Base-by-base conservation (phyloP, 2,329 filamentous ascomycete genomes). In the Plenodomus tracheiphilus region DNA sequence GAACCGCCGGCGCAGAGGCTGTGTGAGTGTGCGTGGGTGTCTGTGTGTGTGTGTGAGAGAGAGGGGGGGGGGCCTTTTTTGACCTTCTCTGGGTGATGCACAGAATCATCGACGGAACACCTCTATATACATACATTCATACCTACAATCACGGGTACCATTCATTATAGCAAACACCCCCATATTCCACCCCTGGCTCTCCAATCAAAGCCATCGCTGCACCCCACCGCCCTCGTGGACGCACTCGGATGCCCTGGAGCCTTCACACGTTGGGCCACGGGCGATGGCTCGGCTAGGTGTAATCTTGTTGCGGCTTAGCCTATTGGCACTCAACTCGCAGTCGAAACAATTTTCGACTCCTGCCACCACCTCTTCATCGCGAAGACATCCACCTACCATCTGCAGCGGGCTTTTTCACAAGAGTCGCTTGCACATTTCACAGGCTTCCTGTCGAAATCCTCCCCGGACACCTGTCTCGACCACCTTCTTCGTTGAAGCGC, bases 401-500 rank as follows among this genome's bases (percentile, higher is more conserved):
- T 58, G 63, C 66, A 69, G 65, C 66, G 64, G 63, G 53, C 65
- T 64, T 46, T 37, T 47, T 61, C 57, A 63, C 61, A 53, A 49
- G 65, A 68, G 68, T 59, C 70, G 66, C 69, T 66, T 63, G 67
- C 64, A 43, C 58, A 68, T 68, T 72, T 73, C 70, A 66, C 65
- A 69, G 65, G 60, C 56, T 46, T 54, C 66, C 68, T 71, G 66
- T 71, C 60, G 70, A 72, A 70, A 70, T 70, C 59, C 53, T 46
- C 58, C 54, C 51, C 50, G 58, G 58, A 64, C 61, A 59, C 67
- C 63, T 64, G 62, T 61, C 62, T 48, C 60, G 58, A 61, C 62
- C 53, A 55, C 43, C 61, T 53, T 50, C 50, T 43, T 46, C 54
- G 56, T 63, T 69, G 66, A 65, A 64, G 63, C 61, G 58, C 61